Conservation (phyloP, 108 stramenopile species). For the Fragilariopsis cylindrus region DNA sequence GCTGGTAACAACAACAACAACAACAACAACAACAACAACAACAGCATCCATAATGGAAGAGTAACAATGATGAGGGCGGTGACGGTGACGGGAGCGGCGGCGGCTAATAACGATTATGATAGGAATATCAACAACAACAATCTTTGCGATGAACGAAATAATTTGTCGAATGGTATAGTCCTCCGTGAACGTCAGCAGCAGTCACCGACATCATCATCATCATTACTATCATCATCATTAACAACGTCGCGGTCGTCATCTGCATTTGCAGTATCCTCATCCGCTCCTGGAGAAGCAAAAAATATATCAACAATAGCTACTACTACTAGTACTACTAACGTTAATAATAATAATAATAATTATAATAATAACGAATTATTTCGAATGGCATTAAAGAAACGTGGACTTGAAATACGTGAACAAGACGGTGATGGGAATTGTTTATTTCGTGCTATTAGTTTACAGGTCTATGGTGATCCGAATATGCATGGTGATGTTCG, state of each 20-base stretch:
- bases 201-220: not conserved
- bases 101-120: not conserved
- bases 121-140: not conserved
- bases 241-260: not conserved
- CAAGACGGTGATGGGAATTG: constrained; percentile 97
- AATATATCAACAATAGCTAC: not conserved
- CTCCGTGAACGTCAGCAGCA: not conserved
- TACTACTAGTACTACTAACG: not conserved
- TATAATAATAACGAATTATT: constrained; percentile 17
- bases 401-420: constrained; percentile 60
- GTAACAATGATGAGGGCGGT: not conserved
- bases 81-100: not conserved
- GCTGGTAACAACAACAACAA: not conserved
- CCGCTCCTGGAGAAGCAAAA: not conserved
- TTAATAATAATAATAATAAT: not conserved
- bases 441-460: constrained; percentile 91
- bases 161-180: not conserved
- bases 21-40: not conserved
- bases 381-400: constrained; percentile 33
- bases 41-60: not conserved
- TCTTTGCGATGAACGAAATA: not conserved
- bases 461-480: constrained; percentile 95
- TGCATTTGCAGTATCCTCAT: not conserved
- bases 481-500: constrained; percentile 85
- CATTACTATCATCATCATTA: not conserved